Conservation (phyloP, 2,329 filamentous ascomycete species). For the Gaeumannomyces tritici region DNA sequence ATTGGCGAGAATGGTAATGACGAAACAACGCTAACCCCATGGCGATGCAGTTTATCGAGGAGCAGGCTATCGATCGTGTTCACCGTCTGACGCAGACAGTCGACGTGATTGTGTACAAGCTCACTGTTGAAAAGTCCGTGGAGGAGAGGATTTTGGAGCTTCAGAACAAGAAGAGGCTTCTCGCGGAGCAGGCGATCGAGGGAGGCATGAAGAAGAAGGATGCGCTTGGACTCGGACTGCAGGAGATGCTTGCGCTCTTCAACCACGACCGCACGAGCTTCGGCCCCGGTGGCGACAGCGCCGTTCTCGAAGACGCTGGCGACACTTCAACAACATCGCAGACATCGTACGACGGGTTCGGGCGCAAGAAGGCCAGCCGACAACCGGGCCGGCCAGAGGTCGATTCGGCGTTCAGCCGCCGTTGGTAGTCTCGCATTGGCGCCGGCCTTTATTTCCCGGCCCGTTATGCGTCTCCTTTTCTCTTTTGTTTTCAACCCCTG, state of each 20-base stretch:
- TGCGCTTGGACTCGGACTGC: conserved; percentile 74
- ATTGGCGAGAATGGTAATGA: neutral
- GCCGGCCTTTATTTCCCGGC: neutral
- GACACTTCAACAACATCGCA: neutral
- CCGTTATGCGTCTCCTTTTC: neutral
- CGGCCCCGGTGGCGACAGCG: neutral
- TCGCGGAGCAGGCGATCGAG: conserved; percentile 89
- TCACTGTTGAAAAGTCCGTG: conserved; percentile 78
- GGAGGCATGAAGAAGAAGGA: conserved; percentile 53
- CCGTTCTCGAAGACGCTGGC: neutral
- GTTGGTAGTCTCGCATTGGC: neutral
- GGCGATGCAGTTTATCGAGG: conserved; percentile 64
- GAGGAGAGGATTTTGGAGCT: conserved; percentile 92
- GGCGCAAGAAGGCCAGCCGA: neutral
- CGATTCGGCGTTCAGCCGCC: neutral
- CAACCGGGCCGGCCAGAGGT: neutral
- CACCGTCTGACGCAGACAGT: conserved; percentile 96
- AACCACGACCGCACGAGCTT: conserved; percentile 42
- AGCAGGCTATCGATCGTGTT: conserved; percentile 96
- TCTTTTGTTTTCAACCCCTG: neutral
- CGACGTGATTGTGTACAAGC: conserved; percentile 90
- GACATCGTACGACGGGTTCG: neutral
- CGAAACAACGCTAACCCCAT: neutral
- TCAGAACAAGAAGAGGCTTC: conserved; percentile 84
- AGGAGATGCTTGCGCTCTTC: conserved; percentile 90